These are phyloP conservation scores for Lindgomyces ingoldianus DNA, from an alignment of 495 filamentous ascomycete species.

Conservation along the genomic window DNA sequence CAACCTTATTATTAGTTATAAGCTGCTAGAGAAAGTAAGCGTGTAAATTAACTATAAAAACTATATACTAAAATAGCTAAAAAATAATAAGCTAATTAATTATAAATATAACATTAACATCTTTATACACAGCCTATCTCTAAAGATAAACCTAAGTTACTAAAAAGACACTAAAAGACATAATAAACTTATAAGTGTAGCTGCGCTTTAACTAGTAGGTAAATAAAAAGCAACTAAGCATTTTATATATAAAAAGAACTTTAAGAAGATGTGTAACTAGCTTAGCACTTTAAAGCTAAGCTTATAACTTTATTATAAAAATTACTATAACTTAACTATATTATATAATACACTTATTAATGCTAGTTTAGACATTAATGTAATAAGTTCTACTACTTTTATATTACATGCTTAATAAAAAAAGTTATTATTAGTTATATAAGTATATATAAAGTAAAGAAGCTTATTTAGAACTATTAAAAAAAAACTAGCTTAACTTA, in stretches of 20 bases:
- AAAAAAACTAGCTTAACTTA: too few species aligned
- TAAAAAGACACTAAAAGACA: not conserved
- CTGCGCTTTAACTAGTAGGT: not conserved
- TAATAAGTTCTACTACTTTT: too few species aligned
- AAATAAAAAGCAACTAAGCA: constrained; percentile 18
- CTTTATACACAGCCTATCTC: not conserved
- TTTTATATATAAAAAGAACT: not conserved
- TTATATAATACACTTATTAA: too few species aligned
- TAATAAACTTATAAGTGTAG: not conserved
- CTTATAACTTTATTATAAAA: too few species aligned
- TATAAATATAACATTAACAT: not conserved
- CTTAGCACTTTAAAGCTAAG: too few species aligned
- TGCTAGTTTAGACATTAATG: too few species aligned
- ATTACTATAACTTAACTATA: too few species aligned
- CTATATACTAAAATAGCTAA: not conserved
- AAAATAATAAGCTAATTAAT: not conserved
- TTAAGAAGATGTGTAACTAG: constrained; percentile 26
- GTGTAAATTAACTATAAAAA: not conserved
- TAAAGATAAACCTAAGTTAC: not conserved
- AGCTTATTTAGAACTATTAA: too few species aligned
- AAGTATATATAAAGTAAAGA: too few species aligned
- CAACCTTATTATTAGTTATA: not conserved
- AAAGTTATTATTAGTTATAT: too few species aligned
- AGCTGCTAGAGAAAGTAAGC: not conserved
- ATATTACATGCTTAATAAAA: too few species aligned